phyloP scores from a whole-genome alignment of 495 filamentous ascomycete species.

The Aspergillus ellipticus region DNA sequence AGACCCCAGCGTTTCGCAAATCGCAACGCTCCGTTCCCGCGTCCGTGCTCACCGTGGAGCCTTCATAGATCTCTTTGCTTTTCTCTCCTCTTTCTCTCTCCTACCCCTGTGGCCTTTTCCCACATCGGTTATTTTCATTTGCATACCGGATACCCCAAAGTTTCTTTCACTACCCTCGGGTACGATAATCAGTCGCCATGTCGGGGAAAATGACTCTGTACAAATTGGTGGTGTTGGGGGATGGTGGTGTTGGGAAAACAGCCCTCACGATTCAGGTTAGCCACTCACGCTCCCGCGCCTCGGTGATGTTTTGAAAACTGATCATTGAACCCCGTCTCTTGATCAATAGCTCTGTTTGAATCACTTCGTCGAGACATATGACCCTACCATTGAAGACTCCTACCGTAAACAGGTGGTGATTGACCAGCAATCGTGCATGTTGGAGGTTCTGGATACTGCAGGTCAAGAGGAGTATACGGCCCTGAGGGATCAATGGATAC shows the following conservation, averaged over 20 bases:
- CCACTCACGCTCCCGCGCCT: conserved; percentile 16
- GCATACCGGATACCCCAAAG: conserved; percentile 2
- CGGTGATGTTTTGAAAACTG: conserved; percentile 8
- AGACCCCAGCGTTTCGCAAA: conserved; percentile 21
- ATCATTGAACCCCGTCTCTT: conserved; percentile 5
- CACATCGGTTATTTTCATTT: conserved; percentile 9
- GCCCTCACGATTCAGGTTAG: conserved; percentile 94
- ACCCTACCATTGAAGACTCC: conserved; percentile 95
- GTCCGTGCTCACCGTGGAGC: conserved; percentile 24
- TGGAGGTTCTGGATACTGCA: conserved; percentile 96
- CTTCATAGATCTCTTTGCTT: conserved; percentile 22
- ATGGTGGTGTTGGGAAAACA: conserved; percentile 93
- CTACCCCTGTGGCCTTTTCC: conserved; percentile 10
- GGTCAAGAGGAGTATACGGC: conserved; percentile 99
- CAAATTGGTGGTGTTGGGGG: conserved; percentile 96
- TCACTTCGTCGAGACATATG: conserved; percentile 85
- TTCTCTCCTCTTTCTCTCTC: conserved; percentile 9
- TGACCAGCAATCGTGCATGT: conserved; percentile 94
- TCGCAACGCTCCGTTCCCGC: conserved; percentile 24
- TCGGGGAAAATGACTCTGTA: conserved; percentile 92
- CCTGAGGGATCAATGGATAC: conserved; percentile 95
- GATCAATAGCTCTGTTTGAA: conserved; percentile 63
- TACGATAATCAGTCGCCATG: conserved; percentile 41
- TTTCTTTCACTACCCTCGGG: conserved; percentile 3
- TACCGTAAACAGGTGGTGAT: conserved; percentile 99